These are phyloP conservation scores for Phylloporus sp. DNA, from an alignment of 768 basidiomycete species.

Conservation along the genomic window DNA sequence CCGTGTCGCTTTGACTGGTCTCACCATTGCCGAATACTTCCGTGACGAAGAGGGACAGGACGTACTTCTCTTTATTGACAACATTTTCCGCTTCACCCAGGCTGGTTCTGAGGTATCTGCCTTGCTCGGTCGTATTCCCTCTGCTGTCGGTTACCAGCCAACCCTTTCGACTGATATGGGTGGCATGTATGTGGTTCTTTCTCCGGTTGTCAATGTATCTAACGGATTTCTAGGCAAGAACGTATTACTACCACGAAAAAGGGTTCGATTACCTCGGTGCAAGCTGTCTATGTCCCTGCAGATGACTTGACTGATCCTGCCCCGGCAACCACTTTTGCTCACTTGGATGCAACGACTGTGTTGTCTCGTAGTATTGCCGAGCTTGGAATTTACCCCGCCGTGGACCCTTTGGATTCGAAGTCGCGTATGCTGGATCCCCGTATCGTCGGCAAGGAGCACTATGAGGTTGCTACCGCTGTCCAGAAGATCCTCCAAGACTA, in stretches of 20 bases:
- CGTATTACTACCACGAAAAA: conserved; percentile 99
- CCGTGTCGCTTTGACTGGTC: conserved; percentile 98
- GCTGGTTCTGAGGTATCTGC: conserved; percentile 99
- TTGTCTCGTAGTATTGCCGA: conserved; percentile 99
- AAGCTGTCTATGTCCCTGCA: conserved; percentile 99
- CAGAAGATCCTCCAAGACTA: conserved; percentile 98
- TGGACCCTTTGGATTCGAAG: conserved; percentile 99
- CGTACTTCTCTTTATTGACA: conserved; percentile 99
- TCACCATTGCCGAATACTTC: conserved; percentile 99
- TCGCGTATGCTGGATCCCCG: conserved; percentile 99
- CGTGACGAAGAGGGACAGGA: conserved; percentile 99
- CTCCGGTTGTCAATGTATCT: background rate
- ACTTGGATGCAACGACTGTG: conserved; percentile 99
- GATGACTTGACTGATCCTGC: conserved; percentile 99
- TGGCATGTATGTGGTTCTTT: conserved; percentile 71
- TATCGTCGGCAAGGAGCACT: conserved; percentile 94
- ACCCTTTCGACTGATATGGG: conserved; percentile 99
- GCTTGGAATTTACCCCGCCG: conserved; percentile 99
- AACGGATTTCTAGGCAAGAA: conserved; percentile 70
- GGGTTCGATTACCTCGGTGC: conserved; percentile 99
- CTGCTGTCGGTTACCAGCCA: conserved; percentile 99
- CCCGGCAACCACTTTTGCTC: conserved; percentile 98
- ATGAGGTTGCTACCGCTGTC: conserved; percentile 92
- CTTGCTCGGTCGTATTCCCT: conserved; percentile 99
- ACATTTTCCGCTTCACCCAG: conserved; percentile 99